Conservation (phyloP, 805 yeast genomes). For the Yarrowia divulgata region DNA sequence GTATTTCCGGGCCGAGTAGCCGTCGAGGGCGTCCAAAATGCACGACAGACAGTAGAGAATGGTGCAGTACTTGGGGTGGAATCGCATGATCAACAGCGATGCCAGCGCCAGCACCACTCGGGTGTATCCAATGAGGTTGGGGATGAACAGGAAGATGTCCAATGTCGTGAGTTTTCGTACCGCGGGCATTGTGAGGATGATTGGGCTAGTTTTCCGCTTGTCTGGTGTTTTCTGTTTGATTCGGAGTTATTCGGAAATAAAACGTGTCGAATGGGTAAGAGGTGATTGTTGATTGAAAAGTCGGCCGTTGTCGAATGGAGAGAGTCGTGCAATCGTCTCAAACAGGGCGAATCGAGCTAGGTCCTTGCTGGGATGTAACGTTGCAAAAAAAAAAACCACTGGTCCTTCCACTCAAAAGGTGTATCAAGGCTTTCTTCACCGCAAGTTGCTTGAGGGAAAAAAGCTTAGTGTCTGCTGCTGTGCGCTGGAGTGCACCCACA, state of each 20-base stretch:
- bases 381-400: neutral
- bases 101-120: constrained; percentile 82
- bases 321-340: neutral
- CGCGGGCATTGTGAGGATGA: constrained; percentile 14
- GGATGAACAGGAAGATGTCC: constrained; percentile 79
- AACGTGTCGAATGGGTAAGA: neutral
- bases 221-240: neutral
- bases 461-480: constrained; percentile 27
- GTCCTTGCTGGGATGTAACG: neutral
- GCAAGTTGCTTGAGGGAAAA: constrained; percentile 39
- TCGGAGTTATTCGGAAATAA: constrained; percentile 1
- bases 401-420: neutral
- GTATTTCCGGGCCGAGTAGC: constrained; percentile 88
- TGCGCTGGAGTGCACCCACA: neutral
- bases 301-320: neutral
- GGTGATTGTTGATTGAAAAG: neutral
- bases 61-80: constrained; percentile 82
- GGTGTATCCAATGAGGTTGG: constrained; percentile 88
- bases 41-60: constrained; percentile 85
- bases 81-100: constrained; percentile 81
- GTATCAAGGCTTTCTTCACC: constrained; percentile 4
- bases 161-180: constrained; percentile 51
- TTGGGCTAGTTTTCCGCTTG: too few relatives aligned
- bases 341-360: neutral
- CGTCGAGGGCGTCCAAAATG: constrained; percentile 93